Base-by-base conservation (phyloP, 257 asterid genomes). In the Solanum corneliomulleri region DNA sequence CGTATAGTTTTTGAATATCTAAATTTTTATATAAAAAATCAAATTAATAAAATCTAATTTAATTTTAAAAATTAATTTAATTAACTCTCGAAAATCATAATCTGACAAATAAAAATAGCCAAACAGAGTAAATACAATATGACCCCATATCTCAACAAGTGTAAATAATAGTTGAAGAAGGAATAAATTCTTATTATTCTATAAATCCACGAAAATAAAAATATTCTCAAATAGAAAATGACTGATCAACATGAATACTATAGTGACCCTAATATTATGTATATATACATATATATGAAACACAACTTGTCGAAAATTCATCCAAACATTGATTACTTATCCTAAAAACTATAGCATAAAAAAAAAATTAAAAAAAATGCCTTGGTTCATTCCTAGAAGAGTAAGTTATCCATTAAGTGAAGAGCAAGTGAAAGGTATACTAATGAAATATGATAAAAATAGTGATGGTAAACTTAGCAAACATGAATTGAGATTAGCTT, bases 391-490 rank as follows among this genome's bases (percentile, higher is more conserved):
- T 77, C 25, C 15, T 44, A 77, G 25, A 25, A 4, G 64, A 6
- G 39, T 44, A 8, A 77, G 64, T 4, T 1, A 44, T 8, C 86
- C 35, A n/a, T 35, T 84, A 52, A 31, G 47, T 25, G 80, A 60
- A 2, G 88, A 78, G 49, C 64, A 71, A 82, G 87, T 89, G 35
- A 83, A 82, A 82, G 47, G 52, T 9, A 31, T 85, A 7, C 84
- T 89, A 18, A 49, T 16, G 47, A 23, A 49, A 9, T 44, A 62
- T 60, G 91, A 89, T 83, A 86, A 31, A 37, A 86, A 89, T 77
- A 58, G 45, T 2, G 91, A 88, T 41, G 89, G 84, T 2, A 44
- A 74, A 58, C 14, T 89, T 29, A 69, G 47, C 86, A 88, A 21
- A 85, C 21, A 52, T 0, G 90, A 89, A 44, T 15, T 89, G 14